Evolutionary conservation across 1,284 basidiomycete species (phyloP), one percentile per base, ranked within the genome.

Genomic region (Hemileia vastatrix): DNA sequence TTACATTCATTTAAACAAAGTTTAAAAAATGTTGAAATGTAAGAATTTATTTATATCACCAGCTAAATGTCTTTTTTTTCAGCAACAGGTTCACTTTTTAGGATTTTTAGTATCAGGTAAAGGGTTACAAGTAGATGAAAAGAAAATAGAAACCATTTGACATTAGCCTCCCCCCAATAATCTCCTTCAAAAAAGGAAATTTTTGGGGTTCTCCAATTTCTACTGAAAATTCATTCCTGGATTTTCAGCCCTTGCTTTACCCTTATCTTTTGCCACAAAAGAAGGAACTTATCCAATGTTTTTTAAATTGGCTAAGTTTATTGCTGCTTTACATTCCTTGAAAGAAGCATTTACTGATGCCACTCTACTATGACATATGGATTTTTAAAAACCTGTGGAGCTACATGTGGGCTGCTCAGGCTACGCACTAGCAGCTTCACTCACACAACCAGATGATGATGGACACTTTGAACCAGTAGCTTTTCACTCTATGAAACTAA

Each of bases 41-140:
- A 13, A 61, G 33, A 23, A 18, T 3, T 21, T 61, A 13, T 54
- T 31, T 24, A 52, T 45, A 9, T 61, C 59, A 15, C 44, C 52
- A 3, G 52, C 45, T 13, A 61, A 61, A 24, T 61, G 51, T 24
- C 45, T 33, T n/a, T 60, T 55, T 24, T 55, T 15, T 27, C 4
- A 21, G 27, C 1, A 54, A 32, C 6, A 32, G 31, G 2, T 4
- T 32, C 8, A 32, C 31, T 1, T 54, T 54, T 13, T 18, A 54
- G 6, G 52, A 54, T n/a, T 54, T 24, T 24, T 18, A 21, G 1
- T 24, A 24, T 0, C 36, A 32, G 52, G n/a, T 54, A 19, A 54
- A 32, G 23, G 23, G 32, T 1, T 4, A 47, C 4, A 13, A 47
- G n/a, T 13, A 6, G 11, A 47, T 47, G 4, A 47, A 47, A 47